A percentile compares a stretch with the other conserved stretches of the same genome.
These are phyloP conservation scores for Cucumis melo DNA, from an alignment of 306 rosid species.

Conservation along the genomic window DNA sequence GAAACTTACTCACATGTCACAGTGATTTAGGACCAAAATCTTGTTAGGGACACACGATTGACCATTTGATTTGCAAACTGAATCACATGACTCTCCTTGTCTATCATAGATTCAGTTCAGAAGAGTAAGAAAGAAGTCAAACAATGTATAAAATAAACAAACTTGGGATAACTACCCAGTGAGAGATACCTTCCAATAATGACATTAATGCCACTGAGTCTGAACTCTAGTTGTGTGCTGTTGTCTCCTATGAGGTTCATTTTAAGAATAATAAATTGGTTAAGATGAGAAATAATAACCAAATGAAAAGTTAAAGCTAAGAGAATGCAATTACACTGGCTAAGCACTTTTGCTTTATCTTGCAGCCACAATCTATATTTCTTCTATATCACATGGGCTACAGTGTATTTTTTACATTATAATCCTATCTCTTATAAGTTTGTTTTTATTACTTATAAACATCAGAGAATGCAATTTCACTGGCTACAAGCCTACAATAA, in stretches of 20 bases:
- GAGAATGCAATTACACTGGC: not conserved
- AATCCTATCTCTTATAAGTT: not conserved
- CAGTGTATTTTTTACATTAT: not conserved
- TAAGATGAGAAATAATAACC: not conserved
- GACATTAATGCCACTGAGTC: constrained; percentile 66
- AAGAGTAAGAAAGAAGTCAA: constrained; percentile 12
- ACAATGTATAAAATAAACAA: not conserved
- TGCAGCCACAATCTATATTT: not conserved
- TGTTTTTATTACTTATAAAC: no score
- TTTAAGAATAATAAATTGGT: not conserved
- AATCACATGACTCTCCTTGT: constrained; percentile 78
- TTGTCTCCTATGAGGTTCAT: constrained; percentile 22
- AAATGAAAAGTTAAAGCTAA: not conserved
- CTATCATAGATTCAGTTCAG: constrained; percentile 35
- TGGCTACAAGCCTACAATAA: not conserved
- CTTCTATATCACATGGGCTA: not conserved
- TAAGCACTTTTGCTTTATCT: not conserved
- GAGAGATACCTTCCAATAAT: constrained; percentile 67
- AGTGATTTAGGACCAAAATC: constrained; percentile 67
- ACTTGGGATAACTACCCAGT: not conserved
- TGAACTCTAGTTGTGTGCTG: constrained; percentile 42
- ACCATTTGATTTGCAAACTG: constrained; percentile 78
- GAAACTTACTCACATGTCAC: constrained; percentile 61
- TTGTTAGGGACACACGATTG: constrained; percentile 81
- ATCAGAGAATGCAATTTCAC: not conserved